Evolutionary conservation across 345 rosid species (phyloP).

Genomic region (Pugionium dolabratum): DNA sequence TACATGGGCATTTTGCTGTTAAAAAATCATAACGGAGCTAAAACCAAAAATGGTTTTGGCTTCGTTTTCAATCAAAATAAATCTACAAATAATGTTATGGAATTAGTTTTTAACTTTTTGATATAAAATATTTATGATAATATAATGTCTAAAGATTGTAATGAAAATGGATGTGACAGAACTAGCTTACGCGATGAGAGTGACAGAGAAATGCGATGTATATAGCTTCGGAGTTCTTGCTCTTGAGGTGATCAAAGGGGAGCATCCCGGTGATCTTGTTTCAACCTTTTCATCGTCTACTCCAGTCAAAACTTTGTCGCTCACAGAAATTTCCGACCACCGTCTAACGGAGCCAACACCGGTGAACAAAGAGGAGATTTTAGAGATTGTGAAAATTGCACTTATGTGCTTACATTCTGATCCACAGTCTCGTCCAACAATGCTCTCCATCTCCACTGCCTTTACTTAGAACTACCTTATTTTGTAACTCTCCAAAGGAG

Average conservation of each 20-base stretch:
- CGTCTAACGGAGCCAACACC: conserved; percentile 22
- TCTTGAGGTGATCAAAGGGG: conserved; percentile 46
- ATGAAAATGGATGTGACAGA: conserved; percentile 38
- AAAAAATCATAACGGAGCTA: no score
- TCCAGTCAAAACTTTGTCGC: background rate
- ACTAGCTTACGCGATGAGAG: conserved; percentile 44
- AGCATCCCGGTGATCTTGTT: conserved; percentile 44
- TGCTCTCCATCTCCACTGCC: conserved; percentile 39
- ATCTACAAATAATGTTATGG: no score
- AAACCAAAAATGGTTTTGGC: no score
- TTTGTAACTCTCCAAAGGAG: no score
- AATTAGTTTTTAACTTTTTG: no score
- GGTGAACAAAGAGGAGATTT: conserved; percentile 12
- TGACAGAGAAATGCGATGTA: conserved; percentile 49
- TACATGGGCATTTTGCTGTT: no score
- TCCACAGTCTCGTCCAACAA: conserved; percentile 44
- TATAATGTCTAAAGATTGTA: background rate
- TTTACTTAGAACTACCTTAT: conserved; percentile 14
- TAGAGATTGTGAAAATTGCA: conserved; percentile 28
- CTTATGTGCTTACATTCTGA: conserved; percentile 31
- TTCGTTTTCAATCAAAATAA: no score
- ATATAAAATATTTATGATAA: background rate
- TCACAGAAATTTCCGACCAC: conserved; percentile 18
- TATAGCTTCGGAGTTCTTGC: conserved; percentile 49
- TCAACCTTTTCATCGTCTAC: conserved; percentile 19